These are phyloP conservation scores for Rhodosporidiobolus odoratus DNA, from an alignment of 768 basidiomycete genomes.

Conservation along the genomic window DNA sequence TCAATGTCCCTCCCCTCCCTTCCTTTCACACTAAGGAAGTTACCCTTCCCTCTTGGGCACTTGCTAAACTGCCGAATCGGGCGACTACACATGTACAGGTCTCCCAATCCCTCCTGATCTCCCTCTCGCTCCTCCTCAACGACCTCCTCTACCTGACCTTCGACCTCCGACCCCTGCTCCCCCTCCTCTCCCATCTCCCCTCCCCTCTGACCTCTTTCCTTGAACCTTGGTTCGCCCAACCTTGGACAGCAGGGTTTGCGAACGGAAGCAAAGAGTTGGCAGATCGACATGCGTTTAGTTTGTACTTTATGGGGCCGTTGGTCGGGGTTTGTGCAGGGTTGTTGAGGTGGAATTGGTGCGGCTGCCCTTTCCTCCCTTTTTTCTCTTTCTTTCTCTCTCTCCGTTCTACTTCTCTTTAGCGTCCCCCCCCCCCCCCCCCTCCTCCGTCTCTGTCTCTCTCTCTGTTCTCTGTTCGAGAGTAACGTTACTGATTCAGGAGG, in stretches of 20 bases:
- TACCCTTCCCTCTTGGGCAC: too few species aligned
- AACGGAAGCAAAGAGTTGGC: constrained; percentile 80
- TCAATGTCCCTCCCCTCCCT: background rate
- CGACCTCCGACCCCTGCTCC: constrained; percentile 19
- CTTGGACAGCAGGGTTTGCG: constrained; percentile 61
- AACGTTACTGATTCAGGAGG: too few species aligned
- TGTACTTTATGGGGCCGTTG: constrained; percentile 95
- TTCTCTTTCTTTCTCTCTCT: background rate
- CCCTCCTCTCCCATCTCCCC: background rate
- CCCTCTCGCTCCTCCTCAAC: constrained; percentile 80
- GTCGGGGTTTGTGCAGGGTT: constrained; percentile 85
- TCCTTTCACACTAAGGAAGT: background rate
- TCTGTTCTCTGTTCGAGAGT: too few species aligned
- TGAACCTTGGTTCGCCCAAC: constrained; percentile 50
- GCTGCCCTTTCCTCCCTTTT: background rate
- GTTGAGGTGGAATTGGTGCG: constrained; percentile 89
- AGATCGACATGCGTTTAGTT: constrained; percentile 85
- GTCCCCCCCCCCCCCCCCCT: too few species aligned
- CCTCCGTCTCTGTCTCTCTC: background rate
- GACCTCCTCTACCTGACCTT: constrained; percentile 88
- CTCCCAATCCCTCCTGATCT: constrained; percentile 85
- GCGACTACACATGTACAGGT: constrained; percentile 47
- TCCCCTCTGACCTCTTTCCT: background rate
- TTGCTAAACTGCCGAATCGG: background rate
- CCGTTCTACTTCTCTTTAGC: too few species aligned